Percentiles rank a stretch among this genome's conserved stretches.
Conservation (phyloP, 345 rosid species). For the Sapria himalayana region DNA sequence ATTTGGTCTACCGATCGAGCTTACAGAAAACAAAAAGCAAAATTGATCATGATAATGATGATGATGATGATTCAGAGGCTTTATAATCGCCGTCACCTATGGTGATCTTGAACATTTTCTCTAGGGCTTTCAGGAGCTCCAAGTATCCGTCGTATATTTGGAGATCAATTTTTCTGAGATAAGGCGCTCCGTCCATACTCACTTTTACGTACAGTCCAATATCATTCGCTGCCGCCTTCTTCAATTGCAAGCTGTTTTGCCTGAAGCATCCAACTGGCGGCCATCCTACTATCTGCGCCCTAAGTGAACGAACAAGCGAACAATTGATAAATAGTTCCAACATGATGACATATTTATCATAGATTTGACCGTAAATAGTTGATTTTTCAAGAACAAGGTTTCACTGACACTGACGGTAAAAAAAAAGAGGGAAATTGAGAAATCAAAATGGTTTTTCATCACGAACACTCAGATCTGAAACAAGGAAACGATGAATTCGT, state of each 20-base stretch:
- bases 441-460: too few species aligned
- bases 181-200: conserved; percentile 85
- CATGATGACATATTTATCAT: background rate
- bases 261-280: conserved; percentile 75
- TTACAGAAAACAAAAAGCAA: too few species aligned
- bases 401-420: too few species aligned
- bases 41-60: too few species aligned
- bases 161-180: conserved; percentile 55
- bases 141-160: conserved; percentile 33
- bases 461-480: too few species aligned
- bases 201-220: conserved; percentile 54
- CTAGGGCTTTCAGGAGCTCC: conserved; percentile 36
- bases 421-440: too few species aligned
- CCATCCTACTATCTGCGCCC: conserved; percentile 77
- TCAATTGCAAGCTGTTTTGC: conserved; percentile 32
- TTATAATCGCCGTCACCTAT: too few species aligned
- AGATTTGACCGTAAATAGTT: too few species aligned
- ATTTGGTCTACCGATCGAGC: too few species aligned
- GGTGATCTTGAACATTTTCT: conserved; percentile 59
- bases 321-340: background rate
- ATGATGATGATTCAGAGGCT: too few species aligned
- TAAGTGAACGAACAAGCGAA: conserved; percentile 8
- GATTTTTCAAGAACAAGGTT: too few species aligned
- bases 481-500: too few species aligned
- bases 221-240: conserved; percentile 27